These are phyloP conservation scores for Penicillium sclerotiorum DNA, from an alignment of 2,329 filamentous ascomycete species.

Conservation along the genomic window DNA sequence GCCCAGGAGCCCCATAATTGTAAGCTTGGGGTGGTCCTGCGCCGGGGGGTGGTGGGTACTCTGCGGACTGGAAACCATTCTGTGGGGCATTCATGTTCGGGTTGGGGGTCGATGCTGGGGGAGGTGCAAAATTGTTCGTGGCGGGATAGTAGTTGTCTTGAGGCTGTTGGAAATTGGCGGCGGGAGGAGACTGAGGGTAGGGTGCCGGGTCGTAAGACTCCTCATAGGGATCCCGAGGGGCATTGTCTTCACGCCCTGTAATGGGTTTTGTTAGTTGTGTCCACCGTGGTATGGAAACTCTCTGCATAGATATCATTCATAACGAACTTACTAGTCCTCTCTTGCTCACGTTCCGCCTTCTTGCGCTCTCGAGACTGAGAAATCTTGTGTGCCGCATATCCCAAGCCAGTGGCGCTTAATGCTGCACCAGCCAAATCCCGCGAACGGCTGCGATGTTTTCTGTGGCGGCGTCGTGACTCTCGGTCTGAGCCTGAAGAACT, in stretches of 20 bases:
- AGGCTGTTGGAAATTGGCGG: slow-evolving; percentile 32
- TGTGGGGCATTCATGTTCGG: slow-evolving; percentile 23
- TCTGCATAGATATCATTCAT: too few relatives aligned
- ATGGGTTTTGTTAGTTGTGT: slow-evolving; percentile 11
- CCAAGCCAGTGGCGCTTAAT: slow-evolving; percentile 60
- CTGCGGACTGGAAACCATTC: slow-evolving; percentile 39
- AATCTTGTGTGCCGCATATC: slow-evolving; percentile 60
- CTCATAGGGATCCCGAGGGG: slow-evolving; percentile 42
- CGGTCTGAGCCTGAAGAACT: slow-evolving; percentile 43
- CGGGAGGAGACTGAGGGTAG: slow-evolving; percentile 41
- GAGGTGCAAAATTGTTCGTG: slow-evolving; percentile 47
- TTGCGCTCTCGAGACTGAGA: slow-evolving; percentile 60
- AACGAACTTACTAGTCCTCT: slow-evolving; percentile 46
- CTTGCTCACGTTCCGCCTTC: slow-evolving; percentile 55
- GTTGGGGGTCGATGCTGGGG: slow-evolving; percentile 38
- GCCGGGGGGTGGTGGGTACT: slow-evolving; percentile 48
- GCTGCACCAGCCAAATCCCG: slow-evolving; percentile 56
- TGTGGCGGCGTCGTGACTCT: slow-evolving; percentile 33
- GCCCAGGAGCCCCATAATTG: slow-evolving; percentile 38
- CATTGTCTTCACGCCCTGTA: slow-evolving; percentile 34
- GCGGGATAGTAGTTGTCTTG: slow-evolving; percentile 45
- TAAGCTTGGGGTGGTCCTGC: slow-evolving; percentile 42
- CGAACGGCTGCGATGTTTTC: slow-evolving; percentile 43
- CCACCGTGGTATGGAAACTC: slow-evolving; percentile 11
- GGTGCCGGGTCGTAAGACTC: slow-evolving; percentile 44